Evolutionary conservation across 2,329 filamentous ascomycete genomes (phyloP).

Genomic region (Coniochaeta hoffmannii): DNA sequence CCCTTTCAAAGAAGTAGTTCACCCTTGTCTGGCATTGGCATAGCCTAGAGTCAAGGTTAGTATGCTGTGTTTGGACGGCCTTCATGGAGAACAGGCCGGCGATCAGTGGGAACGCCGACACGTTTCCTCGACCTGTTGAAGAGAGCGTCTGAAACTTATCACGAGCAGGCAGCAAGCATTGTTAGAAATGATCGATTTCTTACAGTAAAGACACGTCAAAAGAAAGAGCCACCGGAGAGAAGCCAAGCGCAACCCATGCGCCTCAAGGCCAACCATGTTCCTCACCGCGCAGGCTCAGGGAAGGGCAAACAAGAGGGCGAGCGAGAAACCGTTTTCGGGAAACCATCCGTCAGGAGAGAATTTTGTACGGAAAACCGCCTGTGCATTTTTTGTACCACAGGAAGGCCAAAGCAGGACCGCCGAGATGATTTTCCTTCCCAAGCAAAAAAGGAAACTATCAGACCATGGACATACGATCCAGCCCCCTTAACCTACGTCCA

Average conservation of each 20-base stretch:
- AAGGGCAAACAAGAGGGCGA: not conserved
- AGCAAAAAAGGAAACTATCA: not conserved
- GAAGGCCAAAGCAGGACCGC: not conserved
- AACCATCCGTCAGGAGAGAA: not conserved
- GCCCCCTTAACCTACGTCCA: not conserved
- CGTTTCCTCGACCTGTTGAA: not conserved
- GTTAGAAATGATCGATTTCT: not conserved
- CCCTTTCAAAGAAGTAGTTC: not conserved
- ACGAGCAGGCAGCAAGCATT: not conserved
- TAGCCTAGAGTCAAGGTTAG: too few species aligned
- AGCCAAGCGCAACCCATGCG: slow-evolving; percentile 4
- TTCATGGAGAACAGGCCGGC: too few species aligned
- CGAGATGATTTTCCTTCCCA: slow-evolving; percentile 2
- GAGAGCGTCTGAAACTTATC: not conserved
- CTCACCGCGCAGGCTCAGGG: slow-evolving; percentile 9
- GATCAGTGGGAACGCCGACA: too few species aligned
- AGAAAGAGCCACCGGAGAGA: slow-evolving; percentile 7
- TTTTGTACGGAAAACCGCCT: slow-evolving; percentile 5
- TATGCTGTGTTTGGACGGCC: too few species aligned
- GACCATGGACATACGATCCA: not conserved
- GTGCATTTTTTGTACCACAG: slow-evolving; percentile 6
- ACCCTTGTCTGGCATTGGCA: too few species aligned
- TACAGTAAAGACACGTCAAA: slow-evolving; percentile 10
- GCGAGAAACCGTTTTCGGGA: not conserved
- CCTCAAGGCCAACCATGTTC: slow-evolving; percentile 9